phyloP scores from a whole-genome alignment of 2,329 filamentous ascomycete genomes.

The Eutypella sp. region DNA sequence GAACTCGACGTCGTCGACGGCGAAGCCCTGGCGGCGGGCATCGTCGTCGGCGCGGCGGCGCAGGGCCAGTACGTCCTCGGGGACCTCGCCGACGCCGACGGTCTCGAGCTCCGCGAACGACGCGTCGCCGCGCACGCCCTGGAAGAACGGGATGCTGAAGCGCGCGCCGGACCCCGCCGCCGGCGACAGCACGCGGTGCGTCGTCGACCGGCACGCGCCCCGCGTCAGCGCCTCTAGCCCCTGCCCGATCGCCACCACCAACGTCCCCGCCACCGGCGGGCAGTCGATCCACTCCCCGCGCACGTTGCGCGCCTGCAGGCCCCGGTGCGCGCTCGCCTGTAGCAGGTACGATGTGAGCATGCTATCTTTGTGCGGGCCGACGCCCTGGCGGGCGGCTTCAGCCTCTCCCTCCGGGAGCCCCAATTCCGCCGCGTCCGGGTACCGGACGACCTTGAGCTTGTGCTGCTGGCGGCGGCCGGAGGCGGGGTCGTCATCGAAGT shows the following conservation, averaged over 20 bases:
- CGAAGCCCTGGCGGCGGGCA: constrained; percentile 51
- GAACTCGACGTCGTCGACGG: constrained; percentile 76
- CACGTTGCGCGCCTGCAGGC: constrained; percentile 79
- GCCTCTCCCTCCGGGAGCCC: constrained; percentile 34
- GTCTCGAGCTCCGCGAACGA: constrained; percentile 71
- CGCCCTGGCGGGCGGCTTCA: constrained; percentile 47
- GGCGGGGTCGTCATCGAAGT: constrained; percentile 75
- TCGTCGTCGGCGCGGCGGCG: constrained; percentile 52
- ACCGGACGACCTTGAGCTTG: constrained; percentile 87
- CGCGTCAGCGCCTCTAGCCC: constrained; percentile 80
- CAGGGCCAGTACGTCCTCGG: constrained; percentile 58
- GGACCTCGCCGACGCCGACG: constrained; percentile 52
- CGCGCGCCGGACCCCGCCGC: constrained; percentile 63
- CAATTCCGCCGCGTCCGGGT: constrained; percentile 65
- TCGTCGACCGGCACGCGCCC: constrained; percentile 77
- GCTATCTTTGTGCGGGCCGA: constrained; percentile 79
- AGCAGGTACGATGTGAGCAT: constrained; percentile 80
- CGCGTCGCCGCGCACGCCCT: constrained; percentile 75
- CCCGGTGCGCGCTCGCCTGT: constrained; percentile 70
- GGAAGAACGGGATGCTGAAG: constrained; percentile 83
- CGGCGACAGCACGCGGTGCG: constrained; percentile 77
- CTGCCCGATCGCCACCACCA: constrained; percentile 85
- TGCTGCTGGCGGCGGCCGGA: constrained; percentile 61
- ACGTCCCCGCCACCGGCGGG: constrained; percentile 67
- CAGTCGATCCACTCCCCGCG: constrained; percentile 77